A percentile compares a stretch with the other conserved stretches of the same genome.
phyloP scores from a whole-genome alignment of 1,284 basidiomycete genomes.

The Coniferiporia sulphurascens region DNA sequence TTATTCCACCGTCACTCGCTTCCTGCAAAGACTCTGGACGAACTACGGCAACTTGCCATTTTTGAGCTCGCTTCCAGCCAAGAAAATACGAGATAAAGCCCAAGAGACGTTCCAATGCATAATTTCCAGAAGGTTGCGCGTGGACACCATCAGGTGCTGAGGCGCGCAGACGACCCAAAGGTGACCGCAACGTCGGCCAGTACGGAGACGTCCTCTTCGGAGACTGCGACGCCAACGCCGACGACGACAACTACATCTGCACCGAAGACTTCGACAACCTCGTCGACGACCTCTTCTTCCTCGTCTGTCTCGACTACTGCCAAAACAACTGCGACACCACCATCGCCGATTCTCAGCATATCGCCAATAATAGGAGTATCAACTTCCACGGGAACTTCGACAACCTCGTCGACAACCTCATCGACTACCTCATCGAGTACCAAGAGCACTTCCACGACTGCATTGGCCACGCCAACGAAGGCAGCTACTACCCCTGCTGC shows the following conservation, averaged over 20 bases:
- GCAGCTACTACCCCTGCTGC: background rate
- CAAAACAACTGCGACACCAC: background rate
- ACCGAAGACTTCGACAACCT: slow-evolving; percentile 2
- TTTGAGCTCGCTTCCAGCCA: background rate
- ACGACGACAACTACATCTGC: background rate
- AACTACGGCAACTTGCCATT: background rate
- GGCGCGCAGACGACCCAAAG: background rate
- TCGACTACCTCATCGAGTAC: slow-evolving; percentile 1
- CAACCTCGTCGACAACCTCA: slow-evolving; percentile 2
- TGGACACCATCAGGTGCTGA: slow-evolving; percentile 8
- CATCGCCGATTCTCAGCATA: background rate
- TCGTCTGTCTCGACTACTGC: background rate
- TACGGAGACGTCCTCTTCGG: background rate
- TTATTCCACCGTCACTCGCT: slow-evolving; percentile 4
- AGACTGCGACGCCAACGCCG: background rate
- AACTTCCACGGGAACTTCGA: background rate
- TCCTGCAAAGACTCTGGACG: background rate
- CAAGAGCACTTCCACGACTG: background rate
- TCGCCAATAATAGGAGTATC: background rate
- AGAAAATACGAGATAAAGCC: background rate
- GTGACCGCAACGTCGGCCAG: background rate
- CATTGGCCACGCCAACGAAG: background rate
- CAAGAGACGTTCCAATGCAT: slow-evolving; percentile 2
- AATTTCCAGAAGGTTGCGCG: slow-evolving; percentile 10
- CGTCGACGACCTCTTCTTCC: background rate